Conservation (phyloP, 768 basidiomycete genomes). For the Mycena capillaripes region DNA sequence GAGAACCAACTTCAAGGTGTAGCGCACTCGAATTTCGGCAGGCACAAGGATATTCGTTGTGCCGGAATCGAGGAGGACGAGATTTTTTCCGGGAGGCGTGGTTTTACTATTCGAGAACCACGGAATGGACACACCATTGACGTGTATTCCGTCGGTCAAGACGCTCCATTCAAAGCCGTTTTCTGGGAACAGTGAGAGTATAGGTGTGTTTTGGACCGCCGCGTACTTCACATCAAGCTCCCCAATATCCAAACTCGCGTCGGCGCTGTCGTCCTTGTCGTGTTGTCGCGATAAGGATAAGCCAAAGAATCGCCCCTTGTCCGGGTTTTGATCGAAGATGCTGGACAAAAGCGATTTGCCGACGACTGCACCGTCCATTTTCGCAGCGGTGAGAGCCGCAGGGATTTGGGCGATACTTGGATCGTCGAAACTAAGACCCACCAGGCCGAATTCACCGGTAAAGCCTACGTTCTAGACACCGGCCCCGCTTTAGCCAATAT, state of each 20-base stretch:
- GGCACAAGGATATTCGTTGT: neutral
- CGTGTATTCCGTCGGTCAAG: neutral
- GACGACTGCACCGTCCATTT: neutral
- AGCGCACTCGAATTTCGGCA: neutral
- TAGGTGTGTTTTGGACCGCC: neutral
- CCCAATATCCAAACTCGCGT: neutral
- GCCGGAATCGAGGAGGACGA: neutral
- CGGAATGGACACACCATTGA: neutral
- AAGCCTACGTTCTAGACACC: neutral
- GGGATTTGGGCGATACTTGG: neutral
- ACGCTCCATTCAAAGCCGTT: neutral
- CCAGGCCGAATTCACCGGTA: neutral
- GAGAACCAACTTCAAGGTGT: too few species aligned
- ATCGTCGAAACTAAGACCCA: constrained; percentile 13
- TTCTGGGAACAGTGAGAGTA: neutral
- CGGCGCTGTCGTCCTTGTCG: neutral
- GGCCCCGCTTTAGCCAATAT: neutral
- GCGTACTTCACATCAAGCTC: neutral
- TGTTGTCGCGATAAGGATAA: neutral
- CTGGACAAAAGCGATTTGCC: constrained; percentile 12
- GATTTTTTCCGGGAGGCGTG: neutral
- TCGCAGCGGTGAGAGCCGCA: neutral
- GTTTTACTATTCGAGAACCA: neutral
- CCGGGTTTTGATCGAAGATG: constrained; percentile 4
- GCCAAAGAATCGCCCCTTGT: neutral